Percentiles rank a stretch among this genome's conserved stretches.
Conservation (phyloP, 495 filamentous ascomycete species). For the Rhizodiscina lignyota region DNA sequence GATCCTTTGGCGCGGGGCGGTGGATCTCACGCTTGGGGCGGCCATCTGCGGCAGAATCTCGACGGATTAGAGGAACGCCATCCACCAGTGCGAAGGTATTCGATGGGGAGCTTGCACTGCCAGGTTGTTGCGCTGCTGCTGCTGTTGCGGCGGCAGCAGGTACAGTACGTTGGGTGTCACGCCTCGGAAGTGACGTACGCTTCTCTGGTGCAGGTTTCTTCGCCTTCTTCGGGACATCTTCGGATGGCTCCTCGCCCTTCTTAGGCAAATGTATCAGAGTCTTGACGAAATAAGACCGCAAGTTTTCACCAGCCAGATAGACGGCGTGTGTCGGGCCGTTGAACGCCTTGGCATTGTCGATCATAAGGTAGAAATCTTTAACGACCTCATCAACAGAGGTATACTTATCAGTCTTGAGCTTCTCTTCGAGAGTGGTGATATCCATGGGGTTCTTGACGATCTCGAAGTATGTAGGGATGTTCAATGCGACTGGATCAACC, state of each 20-base stretch:
- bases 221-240: slow-evolving; percentile 38
- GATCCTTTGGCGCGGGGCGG: slow-evolving; percentile 69
- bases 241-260: slow-evolving; percentile 34
- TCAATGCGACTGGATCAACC: slow-evolving; percentile 50
- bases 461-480: slow-evolving; percentile 52
- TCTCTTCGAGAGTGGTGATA: slow-evolving; percentile 61
- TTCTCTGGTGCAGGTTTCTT: slow-evolving; percentile 29
- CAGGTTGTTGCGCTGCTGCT: slow-evolving; percentile 24
- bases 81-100: slow-evolving; percentile 64
- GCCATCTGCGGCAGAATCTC: slow-evolving; percentile 59
- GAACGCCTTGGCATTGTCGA: slow-evolving; percentile 60
- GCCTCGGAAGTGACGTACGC: slow-evolving; percentile 10
- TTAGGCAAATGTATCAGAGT: slow-evolving; percentile 33
- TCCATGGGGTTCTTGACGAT: slow-evolving; percentile 70
- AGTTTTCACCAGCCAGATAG: slow-evolving; percentile 39
- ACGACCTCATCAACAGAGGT: slow-evolving; percentile 43
- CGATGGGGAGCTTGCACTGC: background rate
- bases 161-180: slow-evolving; percentile 9
- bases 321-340: slow-evolving; percentile 67
- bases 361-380: slow-evolving; percentile 55
- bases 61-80: slow-evolving; percentile 80
- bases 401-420: slow-evolving; percentile 56
- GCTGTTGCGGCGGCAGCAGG: slow-evolving; percentile 24
- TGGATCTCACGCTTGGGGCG: slow-evolving; percentile 91
- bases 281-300: slow-evolving; percentile 44